Evolutionary conservation across 2,329 filamentous ascomycete genomes (phyloP).

Genomic region (Eutypa lata): DNA sequence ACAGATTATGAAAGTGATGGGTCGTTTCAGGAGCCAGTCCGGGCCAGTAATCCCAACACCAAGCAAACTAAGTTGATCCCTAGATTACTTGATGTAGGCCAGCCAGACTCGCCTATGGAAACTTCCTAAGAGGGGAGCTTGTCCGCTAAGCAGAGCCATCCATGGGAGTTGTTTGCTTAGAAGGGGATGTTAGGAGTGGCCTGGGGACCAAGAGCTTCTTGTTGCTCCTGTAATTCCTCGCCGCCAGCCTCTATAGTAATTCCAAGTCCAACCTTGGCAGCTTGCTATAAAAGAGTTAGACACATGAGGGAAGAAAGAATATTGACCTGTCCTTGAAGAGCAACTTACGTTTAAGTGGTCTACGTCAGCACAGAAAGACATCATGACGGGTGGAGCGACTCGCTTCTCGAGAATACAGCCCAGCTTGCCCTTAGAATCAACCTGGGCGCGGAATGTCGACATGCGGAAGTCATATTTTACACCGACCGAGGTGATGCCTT

Average conservation of each 20-base stretch:
- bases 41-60: conserved; percentile 7
- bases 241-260: conserved; percentile 85
- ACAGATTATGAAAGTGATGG: conserved; percentile 4
- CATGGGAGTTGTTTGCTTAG: conserved; percentile 37
- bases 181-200: conserved; percentile 62
- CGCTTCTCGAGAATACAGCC: conserved; percentile 93
- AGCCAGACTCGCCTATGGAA: neutral
- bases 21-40: conserved; percentile 1
- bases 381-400: conserved; percentile 84
- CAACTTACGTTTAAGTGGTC: conserved; percentile 86
- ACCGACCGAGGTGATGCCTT: conserved; percentile 86
- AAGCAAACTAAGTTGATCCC: neutral
- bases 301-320: neutral
- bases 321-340: neutral
- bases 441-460: conserved; percentile 91
- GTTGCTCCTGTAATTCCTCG: conserved; percentile 84
- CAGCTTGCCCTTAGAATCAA: conserved; percentile 92
- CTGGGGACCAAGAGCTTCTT: conserved; percentile 58
- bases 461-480: conserved; percentile 98
- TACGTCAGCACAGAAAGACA: conserved; percentile 95
- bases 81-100: neutral
- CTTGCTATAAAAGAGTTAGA: conserved; percentile 59
- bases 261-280: conserved; percentile 89
- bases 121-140: conserved; percentile 20
- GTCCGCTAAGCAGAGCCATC: conserved; percentile 11